Conservation (phyloP, 176 grass and related monocot genomes). For the Bothriochloa decipiens region DNA sequence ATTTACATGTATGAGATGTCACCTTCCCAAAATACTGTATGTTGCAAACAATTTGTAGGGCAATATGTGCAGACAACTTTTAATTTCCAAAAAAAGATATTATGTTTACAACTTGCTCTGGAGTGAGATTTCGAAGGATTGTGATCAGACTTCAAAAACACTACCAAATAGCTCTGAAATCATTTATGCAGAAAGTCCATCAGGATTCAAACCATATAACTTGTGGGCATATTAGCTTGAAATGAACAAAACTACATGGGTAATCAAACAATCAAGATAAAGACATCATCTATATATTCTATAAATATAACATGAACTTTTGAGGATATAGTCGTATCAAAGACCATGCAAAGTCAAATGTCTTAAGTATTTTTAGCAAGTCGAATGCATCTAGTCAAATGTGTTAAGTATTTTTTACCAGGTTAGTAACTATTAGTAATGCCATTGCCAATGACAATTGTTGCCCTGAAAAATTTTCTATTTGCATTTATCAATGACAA, state of each 20-base stretch:
- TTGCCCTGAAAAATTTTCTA: neutral
- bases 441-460: neutral
- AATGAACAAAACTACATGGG: neutral
- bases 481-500: neutral
- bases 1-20: neutral
- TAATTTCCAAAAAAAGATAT: neutral
- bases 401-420: neutral
- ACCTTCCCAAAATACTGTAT: neutral
- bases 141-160: neutral
- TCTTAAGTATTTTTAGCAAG: neutral
- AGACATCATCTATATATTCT: neutral
- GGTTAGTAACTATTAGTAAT: neutral
- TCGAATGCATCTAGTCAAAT: no score
- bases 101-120: neutral
- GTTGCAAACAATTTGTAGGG: neutral
- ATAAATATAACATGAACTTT: neutral
- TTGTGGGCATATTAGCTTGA: neutral
- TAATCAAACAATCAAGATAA: neutral
- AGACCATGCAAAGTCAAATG: neutral
- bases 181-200: neutral
- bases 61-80: neutral
- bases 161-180: neutral
- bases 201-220: neutral
- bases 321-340: neutral
- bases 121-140: neutral